phyloP scores from a whole-genome alignment of 192 early-diverging fungal species.

The Linnemannia exigua region DNA sequence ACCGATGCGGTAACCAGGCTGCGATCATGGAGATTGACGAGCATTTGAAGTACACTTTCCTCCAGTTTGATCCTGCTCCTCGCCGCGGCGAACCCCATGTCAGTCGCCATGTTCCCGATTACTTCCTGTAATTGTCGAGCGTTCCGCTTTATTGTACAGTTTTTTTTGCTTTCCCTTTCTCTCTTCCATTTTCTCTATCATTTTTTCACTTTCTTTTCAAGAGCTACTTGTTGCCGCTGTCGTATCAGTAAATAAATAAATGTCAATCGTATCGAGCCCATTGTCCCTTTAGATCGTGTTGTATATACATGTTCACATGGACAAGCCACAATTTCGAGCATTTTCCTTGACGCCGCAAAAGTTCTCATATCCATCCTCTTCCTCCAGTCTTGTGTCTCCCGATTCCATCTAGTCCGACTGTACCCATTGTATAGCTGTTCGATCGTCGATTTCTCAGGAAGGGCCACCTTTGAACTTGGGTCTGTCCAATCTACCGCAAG shows the following conservation, averaged over 20 bases:
- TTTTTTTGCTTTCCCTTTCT: not conserved
- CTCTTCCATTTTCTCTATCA: not conserved
- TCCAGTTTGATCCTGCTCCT: conserved; percentile 99
- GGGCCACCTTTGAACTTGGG: conserved; percentile 5
- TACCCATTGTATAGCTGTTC: conserved; percentile 12
- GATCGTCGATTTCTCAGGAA: conserved; percentile 22
- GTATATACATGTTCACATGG: no score
- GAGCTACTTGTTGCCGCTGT: not conserved
- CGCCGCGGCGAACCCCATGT: conserved; percentile 98
- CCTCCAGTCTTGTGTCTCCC: no score
- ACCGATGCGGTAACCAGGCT: conserved; percentile 99
- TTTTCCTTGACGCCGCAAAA: no score
- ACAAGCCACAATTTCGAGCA: no score
- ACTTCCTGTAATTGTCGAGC: conserved; percentile 84
- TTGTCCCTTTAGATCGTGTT: not conserved
- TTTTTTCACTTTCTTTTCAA: not conserved
- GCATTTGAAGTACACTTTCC: conserved; percentile 98
- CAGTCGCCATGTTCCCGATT: conserved; percentile 97
- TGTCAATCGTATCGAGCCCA: not conserved
- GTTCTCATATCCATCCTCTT: no score
- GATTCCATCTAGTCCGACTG: no score
- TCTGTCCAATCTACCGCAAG: conserved; percentile 12
- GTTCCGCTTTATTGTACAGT: not conserved
- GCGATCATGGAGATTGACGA: conserved; percentile 99
- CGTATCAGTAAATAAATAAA: not conserved